Evolutionary conservation across 257 asterid genomes (phyloP).

Genomic region (Petunia axillaris): DNA sequence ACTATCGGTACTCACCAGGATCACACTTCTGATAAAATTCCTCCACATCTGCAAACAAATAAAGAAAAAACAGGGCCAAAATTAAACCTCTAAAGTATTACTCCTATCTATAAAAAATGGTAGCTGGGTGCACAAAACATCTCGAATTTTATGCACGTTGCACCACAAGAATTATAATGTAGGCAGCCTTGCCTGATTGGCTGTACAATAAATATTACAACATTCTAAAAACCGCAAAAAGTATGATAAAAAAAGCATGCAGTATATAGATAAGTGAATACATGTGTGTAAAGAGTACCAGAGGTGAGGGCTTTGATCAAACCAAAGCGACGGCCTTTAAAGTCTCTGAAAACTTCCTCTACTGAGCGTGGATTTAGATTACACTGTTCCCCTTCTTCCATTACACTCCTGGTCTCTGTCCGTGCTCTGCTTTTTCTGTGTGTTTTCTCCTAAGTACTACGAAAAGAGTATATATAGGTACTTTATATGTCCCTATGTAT

Average conservation of each 20-base stretch:
- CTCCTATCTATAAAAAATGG: background rate
- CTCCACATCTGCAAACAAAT: conserved; percentile 25
- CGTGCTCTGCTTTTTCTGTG: background rate
- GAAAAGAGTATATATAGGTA: background rate
- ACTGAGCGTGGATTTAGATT: conserved; percentile 41
- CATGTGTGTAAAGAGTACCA: conserved; percentile 17
- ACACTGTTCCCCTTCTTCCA: conserved; percentile 38
- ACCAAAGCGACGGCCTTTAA: conserved; percentile 35
- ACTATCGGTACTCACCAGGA: conserved; percentile 30
- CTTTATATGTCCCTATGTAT: background rate
- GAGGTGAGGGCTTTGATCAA: conserved; percentile 42
- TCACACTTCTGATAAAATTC: conserved; percentile 32
- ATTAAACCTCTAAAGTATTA: conserved; percentile 19
- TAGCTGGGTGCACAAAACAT: too few species aligned
- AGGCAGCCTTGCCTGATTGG: too few species aligned
- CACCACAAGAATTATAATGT: too few species aligned
- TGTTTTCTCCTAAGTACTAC: background rate
- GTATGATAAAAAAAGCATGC: background rate
- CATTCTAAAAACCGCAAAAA: background rate
- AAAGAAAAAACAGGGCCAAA: background rate
- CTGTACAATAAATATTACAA: too few species aligned
- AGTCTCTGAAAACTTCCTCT: conserved; percentile 36
- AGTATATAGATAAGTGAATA: conserved; percentile 9
- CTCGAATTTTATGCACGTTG: too few species aligned
- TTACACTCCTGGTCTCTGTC: background rate